Evolutionary conservation across 306 rosid species (phyloP).

Genomic region (Calophaca sinica): DNA sequence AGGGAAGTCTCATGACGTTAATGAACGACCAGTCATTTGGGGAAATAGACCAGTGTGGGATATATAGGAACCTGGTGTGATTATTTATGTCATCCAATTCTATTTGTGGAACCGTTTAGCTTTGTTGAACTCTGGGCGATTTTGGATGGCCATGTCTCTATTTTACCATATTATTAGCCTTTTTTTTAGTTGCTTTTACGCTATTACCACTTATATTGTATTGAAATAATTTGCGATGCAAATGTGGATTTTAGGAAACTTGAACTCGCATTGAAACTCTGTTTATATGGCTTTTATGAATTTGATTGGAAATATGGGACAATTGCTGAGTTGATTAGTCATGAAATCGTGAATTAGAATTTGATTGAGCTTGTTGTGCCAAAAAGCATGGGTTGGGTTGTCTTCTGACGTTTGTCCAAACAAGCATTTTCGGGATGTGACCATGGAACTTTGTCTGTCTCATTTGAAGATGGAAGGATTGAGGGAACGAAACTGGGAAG

Average conservation of each 20-base stretch:
- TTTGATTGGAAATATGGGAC: not conserved
- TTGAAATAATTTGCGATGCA: slow-evolving; percentile 31
- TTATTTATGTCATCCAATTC: slow-evolving; percentile 37
- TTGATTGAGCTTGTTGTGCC: not conserved
- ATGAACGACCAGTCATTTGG: not conserved
- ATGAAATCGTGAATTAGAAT: not conserved
- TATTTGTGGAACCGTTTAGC: slow-evolving; percentile 32
- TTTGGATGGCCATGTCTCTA: slow-evolving; percentile 3
- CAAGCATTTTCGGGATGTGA: not conserved
- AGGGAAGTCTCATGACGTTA: slow-evolving; percentile 5
- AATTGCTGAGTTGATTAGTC: not conserved
- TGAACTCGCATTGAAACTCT: not conserved
- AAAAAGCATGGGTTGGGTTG: not conserved
- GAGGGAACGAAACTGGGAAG: no score
- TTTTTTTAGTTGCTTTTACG: not conserved
- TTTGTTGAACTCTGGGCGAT: slow-evolving; percentile 5
- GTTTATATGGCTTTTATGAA: not conserved
- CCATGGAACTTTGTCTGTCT: not conserved
- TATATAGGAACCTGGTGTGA: slow-evolving; percentile 31
- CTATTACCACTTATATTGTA: not conserved
- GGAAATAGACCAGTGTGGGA: slow-evolving; percentile 34
- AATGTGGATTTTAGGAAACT: not conserved
- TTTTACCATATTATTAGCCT: not conserved
- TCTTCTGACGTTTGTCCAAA: not conserved
- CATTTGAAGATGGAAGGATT: not conserved